phyloP scores from a whole-genome alignment of 1,284 basidiomycete genomes.

The Vanrija sp. region DNA sequence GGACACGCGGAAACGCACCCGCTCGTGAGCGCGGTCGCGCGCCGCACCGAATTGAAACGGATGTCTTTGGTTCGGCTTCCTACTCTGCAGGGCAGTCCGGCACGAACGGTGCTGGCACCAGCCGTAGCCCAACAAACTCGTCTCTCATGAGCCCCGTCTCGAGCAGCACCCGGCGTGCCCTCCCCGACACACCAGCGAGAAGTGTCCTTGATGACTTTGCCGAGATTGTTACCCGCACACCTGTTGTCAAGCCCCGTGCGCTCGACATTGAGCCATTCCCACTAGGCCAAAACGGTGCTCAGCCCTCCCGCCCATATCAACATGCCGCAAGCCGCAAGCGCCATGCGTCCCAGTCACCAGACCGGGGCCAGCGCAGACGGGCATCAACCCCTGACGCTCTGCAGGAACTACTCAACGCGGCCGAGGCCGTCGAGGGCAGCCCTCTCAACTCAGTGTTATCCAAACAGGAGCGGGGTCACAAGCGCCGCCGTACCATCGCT shows the following conservation, averaged over 20 bases:
- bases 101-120: constrained; percentile 4
- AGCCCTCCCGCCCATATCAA: too few relatives aligned
- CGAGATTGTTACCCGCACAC: constrained; percentile 43
- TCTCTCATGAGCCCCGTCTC: constrained; percentile 40
- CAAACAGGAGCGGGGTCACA: constrained; percentile 23
- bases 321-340: constrained; percentile 22
- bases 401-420: constrained; percentile 39
- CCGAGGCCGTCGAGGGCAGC: constrained; percentile 42
- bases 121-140: constrained; percentile 34
- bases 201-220: constrained; percentile 45
- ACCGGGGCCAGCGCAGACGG: constrained; percentile 9
- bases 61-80: too few relatives aligned
- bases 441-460: constrained; percentile 35
- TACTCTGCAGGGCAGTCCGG: background rate
- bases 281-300: background rate
- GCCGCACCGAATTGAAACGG: background rate
- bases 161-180: constrained; percentile 23
- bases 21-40: background rate
- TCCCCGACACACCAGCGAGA: constrained; percentile 42
- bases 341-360: constrained; percentile 26
- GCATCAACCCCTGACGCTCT: constrained; percentile 37
- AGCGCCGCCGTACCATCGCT: constrained; percentile 40
- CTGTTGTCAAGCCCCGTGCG: constrained; percentile 21
- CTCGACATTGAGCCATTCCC: background rate
- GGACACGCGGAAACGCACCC: background rate